A percentile compares a stretch with the other conserved stretches of the same genome.
Evolutionary conservation across 2,329 filamentous ascomycete species (phyloP).

Genomic region (Kalaharituber pfeilii): DNA sequence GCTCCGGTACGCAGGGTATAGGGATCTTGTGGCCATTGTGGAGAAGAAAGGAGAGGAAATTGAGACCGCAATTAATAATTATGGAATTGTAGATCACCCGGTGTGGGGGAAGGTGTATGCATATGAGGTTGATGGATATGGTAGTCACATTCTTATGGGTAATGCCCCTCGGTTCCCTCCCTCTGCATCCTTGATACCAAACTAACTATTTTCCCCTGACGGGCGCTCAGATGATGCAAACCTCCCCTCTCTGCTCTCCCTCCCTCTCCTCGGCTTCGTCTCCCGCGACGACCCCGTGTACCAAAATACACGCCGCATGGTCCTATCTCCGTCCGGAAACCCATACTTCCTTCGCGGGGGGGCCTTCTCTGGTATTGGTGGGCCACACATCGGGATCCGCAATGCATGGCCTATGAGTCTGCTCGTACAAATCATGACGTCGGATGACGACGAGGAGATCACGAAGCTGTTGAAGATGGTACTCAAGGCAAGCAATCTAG

Average conservation of each 20-base stretch:
- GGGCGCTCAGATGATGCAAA: slow-evolving; percentile 71
- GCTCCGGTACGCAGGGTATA: slow-evolving; percentile 31
- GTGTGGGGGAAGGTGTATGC: slow-evolving; percentile 66
- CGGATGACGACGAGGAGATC: slow-evolving; percentile 69
- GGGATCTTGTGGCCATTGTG: slow-evolving; percentile 22
- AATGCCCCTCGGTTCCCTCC: not conserved
- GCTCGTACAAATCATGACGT: slow-evolving; percentile 79
- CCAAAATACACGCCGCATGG: slow-evolving; percentile 70
- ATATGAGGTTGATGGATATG: slow-evolving; percentile 76
- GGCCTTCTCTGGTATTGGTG: slow-evolving; percentile 75
- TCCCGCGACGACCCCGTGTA: slow-evolving; percentile 50
- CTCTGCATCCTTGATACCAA: not conserved
- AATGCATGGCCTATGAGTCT: slow-evolving; percentile 97
- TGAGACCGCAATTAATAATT: slow-evolving; percentile 59
- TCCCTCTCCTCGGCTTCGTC: slow-evolving; percentile 65
- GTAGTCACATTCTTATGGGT: slow-evolving; percentile 58
- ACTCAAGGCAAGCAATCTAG: slow-evolving; percentile 54
- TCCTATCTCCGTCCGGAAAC: slow-evolving; percentile 59
- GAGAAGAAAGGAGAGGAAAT: slow-evolving; percentile 47
- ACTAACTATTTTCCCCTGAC: not conserved
- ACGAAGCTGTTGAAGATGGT: slow-evolving; percentile 53
- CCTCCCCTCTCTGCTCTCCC: slow-evolving; percentile 59
- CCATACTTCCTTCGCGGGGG: slow-evolving; percentile 70
- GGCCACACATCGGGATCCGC: slow-evolving; percentile 57
- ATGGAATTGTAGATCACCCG: slow-evolving; percentile 62